These are phyloP conservation scores for Komagataella mondaviorum DNA, from an alignment of 805 yeast genomes.

Conservation along the genomic window DNA sequence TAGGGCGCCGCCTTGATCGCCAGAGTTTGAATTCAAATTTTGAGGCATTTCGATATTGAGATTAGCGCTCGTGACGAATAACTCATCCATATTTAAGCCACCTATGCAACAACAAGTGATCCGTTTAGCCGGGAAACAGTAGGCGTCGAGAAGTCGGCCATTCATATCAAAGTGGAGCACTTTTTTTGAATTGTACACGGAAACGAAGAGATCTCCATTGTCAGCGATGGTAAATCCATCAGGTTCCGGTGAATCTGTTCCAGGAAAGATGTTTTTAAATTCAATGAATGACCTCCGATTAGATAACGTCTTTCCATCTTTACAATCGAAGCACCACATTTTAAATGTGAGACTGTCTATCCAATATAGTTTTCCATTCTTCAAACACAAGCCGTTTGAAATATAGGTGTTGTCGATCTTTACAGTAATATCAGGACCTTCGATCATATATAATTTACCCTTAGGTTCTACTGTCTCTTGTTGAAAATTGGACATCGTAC, in stretches of 20 bases:
- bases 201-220: slow-evolving; percentile 43
- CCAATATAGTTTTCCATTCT: slow-evolving; percentile 28
- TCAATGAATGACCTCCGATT: slow-evolving; percentile 27
- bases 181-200: slow-evolving; percentile 49
- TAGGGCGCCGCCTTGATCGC: slow-evolving; percentile 48
- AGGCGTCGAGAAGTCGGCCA: slow-evolving; percentile 39
- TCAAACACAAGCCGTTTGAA: slow-evolving; percentile 66
- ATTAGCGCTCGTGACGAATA: slow-evolving; percentile 61
- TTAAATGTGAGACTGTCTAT: slow-evolving; percentile 36
- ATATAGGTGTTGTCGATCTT: slow-evolving; percentile 29
- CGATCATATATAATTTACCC: slow-evolving; percentile 40
- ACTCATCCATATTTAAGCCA: slow-evolving; percentile 40
- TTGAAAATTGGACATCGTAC: slow-evolving; percentile 47
- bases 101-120: slow-evolving; percentile 58
- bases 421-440: slow-evolving; percentile 15
- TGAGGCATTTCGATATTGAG: slow-evolving; percentile 25
- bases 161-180: slow-evolving; percentile 37
- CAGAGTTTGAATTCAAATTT: slow-evolving; percentile 13
- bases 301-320: slow-evolving; percentile 17
- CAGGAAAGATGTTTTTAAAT: slow-evolving; percentile 11
- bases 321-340: slow-evolving; percentile 34
- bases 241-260: slow-evolving; percentile 41
- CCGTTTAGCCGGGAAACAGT: slow-evolving; percentile 42
- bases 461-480: slow-evolving; percentile 20
- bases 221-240: slow-evolving; percentile 64